These are phyloP conservation scores for Pharus latifolius DNA, from an alignment of 176 grass and related monocot genomes.

Conservation along the genomic window DNA sequence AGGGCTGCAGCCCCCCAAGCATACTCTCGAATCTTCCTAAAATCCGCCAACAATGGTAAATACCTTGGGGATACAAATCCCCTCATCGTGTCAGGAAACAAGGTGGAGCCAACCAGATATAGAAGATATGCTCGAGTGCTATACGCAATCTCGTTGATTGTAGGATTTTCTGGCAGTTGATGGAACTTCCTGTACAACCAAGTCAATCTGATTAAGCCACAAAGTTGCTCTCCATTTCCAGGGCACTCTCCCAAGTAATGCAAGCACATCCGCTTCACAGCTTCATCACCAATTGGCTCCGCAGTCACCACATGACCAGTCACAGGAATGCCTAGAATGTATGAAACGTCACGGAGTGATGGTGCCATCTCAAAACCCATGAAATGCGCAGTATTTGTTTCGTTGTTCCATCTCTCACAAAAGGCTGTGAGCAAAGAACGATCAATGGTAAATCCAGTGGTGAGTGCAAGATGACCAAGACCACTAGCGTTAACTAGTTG, in stretches of 20 bases:
- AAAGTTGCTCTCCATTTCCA: conserved; percentile 43
- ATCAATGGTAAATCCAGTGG: conserved; percentile 50
- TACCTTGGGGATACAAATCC: conserved; percentile 57
- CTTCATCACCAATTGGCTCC: conserved; percentile 48
- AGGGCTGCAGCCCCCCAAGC: conserved; percentile 49
- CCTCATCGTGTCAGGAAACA: conserved; percentile 54
- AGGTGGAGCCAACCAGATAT: conserved; percentile 47
- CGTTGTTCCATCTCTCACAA: conserved; percentile 56
- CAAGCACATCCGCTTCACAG: conserved; percentile 44
- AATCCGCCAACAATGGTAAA: conserved; percentile 37
- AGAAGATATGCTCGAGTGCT: conserved; percentile 53
- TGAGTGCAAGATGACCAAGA: conserved; percentile 57
- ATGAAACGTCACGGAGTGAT: conserved; percentile 42
- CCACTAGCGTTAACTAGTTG: conserved; percentile 49
- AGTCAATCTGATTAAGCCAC: conserved; percentile 56
- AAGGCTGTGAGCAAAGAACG: conserved; percentile 49
- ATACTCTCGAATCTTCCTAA: conserved; percentile 47
- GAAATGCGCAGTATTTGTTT: conserved; percentile 52
- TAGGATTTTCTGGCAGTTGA: conserved; percentile 39
- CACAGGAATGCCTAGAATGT: conserved; percentile 56
- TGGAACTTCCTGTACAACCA: conserved; percentile 50
- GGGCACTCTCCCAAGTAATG: conserved; percentile 44
- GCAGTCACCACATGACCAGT: conserved; percentile 39
- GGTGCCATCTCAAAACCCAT: conserved; percentile 58
- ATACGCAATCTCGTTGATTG: conserved; percentile 36